Evolutionary conservation across 441 rosid species (phyloP).

Genomic region (Croton setiger): DNA sequence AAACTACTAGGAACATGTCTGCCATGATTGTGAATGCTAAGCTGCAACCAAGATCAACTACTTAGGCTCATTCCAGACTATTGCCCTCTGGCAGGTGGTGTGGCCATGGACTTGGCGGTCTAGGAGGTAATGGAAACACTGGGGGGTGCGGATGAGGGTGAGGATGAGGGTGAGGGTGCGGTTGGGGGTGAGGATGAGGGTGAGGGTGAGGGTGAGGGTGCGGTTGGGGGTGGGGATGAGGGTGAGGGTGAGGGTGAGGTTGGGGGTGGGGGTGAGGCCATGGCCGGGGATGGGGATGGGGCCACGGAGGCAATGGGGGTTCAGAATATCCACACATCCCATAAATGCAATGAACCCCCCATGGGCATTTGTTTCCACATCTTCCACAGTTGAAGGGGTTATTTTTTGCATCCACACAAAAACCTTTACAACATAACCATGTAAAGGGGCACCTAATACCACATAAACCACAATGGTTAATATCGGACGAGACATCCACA

Average conservation of each 20-base stretch:
- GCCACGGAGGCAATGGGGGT: constrained; percentile 24
- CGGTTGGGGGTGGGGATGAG: neutral
- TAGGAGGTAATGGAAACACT: neutral
- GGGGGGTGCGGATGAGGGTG: constrained; percentile 1
- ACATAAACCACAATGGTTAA: constrained; percentile 44
- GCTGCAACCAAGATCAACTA: neutral
- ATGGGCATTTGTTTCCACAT: constrained; percentile 44
- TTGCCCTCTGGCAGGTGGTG: neutral
- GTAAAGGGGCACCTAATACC: constrained; percentile 37
- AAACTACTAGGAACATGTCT: neutral
- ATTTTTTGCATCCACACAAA: constrained; percentile 33
- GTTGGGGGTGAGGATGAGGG: constrained; percentile 5
- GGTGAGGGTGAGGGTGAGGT: constrained; percentile 1
- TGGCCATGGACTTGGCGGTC: constrained; percentile 9
- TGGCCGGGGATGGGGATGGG: constrained; percentile 14
- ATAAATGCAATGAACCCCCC: constrained; percentile 30
- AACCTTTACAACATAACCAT: constrained; percentile 47
- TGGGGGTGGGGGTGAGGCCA: constrained; percentile 2
- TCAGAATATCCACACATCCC: constrained; percentile 62
- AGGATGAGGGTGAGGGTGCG: neutral
- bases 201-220: constrained; percentile 17
- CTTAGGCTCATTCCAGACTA: neutral
- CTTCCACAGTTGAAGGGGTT: constrained; percentile 40
- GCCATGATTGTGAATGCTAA: neutral
- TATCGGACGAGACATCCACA: constrained; percentile 44